Percentiles rank a stretch among this genome's conserved stretches.
These are phyloP conservation scores for Podospora australis DNA, from an alignment of 495 filamentous ascomycete genomes.

Conservation along the genomic window DNA sequence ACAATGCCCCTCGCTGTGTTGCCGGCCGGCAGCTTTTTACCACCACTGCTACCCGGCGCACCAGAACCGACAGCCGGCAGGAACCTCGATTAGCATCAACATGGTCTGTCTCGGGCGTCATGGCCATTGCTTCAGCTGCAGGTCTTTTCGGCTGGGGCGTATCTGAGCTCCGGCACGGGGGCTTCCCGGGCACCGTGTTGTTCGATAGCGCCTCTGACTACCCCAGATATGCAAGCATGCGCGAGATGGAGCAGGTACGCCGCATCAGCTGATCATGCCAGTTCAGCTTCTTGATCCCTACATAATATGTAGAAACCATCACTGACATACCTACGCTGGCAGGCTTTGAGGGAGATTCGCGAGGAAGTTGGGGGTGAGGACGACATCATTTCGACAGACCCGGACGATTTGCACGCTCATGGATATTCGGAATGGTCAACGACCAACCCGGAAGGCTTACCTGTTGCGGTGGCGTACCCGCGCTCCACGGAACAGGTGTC, in stretches of 20 bases:
- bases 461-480: slow-evolving; percentile 77
- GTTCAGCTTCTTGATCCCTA: too few relatives aligned
- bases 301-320: neutral
- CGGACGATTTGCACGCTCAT: slow-evolving; percentile 72
- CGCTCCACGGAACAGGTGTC: slow-evolving; percentile 75
- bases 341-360: slow-evolving; percentile 49
- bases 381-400: slow-evolving; percentile 73
- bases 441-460: slow-evolving; percentile 67
- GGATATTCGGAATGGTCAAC: slow-evolving; percentile 90
- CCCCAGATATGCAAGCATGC: slow-evolving; percentile 42
- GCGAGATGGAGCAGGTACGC: slow-evolving; percentile 47
- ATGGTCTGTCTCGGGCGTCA: slow-evolving; percentile 29
- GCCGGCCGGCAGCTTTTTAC: slow-evolving; percentile 17
- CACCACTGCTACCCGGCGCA: slow-evolving; percentile 18
- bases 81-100: slow-evolving; percentile 15
- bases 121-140: slow-evolving; percentile 35
- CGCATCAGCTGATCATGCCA: neutral
- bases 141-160: slow-evolving; percentile 37
- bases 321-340: neutral
- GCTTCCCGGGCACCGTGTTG: slow-evolving; percentile 28
- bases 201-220: slow-evolving; percentile 32
- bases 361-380: slow-evolving; percentile 49
- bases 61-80: slow-evolving; percentile 6
- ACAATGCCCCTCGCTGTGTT: neutral
- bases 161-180: slow-evolving; percentile 21